Base-by-base conservation (phyloP, 1,284 basidiomycete genomes). In the Ustilago tritici region DNA sequence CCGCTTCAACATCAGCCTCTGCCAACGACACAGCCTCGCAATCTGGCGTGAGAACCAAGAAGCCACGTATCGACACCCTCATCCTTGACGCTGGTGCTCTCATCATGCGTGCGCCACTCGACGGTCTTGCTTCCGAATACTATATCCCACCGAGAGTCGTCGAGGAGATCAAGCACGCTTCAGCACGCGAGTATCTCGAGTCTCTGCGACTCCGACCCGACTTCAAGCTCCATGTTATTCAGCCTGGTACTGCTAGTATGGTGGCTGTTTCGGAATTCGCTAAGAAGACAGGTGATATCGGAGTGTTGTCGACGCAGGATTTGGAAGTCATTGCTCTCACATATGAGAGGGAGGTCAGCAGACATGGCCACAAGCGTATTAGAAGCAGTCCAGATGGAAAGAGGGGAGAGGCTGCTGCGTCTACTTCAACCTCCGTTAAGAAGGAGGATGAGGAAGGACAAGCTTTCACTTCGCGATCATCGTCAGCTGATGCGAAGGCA, bases 231-330 rank as follows among this genome's bases (percentile, higher is more conserved):
- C 70, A 81, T 32, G 65, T 85, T 15, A 72, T 79, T 11, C 82
- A 85, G 53, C 78, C 84, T 7, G 73, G 78, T 11, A 70, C 84
- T 7, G 78, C 83, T 43, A 82, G 82, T 34, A 68, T 84, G 71
- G 60, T 68, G 40, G 49, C 80, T 94, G 97, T 96, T 10, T 93
- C 93, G 58, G 92, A 93, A 73, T 93, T 92, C 87, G 94, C 97
- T 4, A 95, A 94, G 89, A 94, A 94, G 89, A 98, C 96, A 0
- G 97, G 97, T 87, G 97, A 99, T 87, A 96, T 95, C 85, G 89
- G 93, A 40, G 96, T 96, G 53, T 89, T 99, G 36, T 98, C 95
- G 10, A 90, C 92, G 82, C 90, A 95, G 17, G 97, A 99, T 91
- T 87, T 99, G 65, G 92, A 93, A 76, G 92, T 99, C 46, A 88